Conservation (phyloP, 2,329 filamentous ascomycete genomes). For the Botrytis porri region DNA sequence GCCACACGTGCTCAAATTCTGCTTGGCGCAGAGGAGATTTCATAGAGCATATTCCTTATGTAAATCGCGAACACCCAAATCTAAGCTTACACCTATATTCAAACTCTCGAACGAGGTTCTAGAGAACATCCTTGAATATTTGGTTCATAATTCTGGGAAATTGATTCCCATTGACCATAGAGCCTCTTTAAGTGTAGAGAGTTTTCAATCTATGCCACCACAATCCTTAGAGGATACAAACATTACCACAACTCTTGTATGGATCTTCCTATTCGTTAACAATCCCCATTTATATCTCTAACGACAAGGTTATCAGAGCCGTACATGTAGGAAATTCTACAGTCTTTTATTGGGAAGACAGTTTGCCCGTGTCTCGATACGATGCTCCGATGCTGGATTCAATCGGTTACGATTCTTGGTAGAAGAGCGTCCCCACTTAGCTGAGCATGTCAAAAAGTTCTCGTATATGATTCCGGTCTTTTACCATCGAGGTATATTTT, state of each 20-base stretch:
- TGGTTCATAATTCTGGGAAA: conserved; percentile 48
- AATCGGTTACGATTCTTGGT: conserved; percentile 49
- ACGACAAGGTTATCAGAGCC: conserved; percentile 32
- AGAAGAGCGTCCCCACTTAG: conserved; percentile 46
- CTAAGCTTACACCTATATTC: conserved; percentile 24
- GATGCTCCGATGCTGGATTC: conserved; percentile 46
- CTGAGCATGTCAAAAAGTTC: conserved; percentile 55
- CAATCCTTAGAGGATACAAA: conserved; percentile 23
- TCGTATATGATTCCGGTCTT: conserved; percentile 59
- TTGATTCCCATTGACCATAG: conserved; percentile 49
- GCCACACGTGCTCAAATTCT: conserved; percentile 17
- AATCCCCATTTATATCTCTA: not conserved
- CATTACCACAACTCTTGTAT: conserved; percentile 45
- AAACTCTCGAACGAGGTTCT: conserved; percentile 22
- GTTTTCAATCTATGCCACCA: conserved; percentile 44
- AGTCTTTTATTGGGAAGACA: conserved; percentile 50
- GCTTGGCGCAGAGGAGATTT: conserved; percentile 18
- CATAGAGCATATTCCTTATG: conserved; percentile 18
- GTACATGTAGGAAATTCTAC: conserved; percentile 49
- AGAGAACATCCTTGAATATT: conserved; percentile 38
- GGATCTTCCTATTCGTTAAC: not conserved
- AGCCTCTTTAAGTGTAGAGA: conserved; percentile 51
- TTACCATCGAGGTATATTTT: conserved; percentile 48
- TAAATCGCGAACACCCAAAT: conserved; percentile 5
- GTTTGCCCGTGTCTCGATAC: conserved; percentile 42